phyloP scores from a whole-genome alignment of 257 asterid genomes.

The Przewalskia tangutica region DNA sequence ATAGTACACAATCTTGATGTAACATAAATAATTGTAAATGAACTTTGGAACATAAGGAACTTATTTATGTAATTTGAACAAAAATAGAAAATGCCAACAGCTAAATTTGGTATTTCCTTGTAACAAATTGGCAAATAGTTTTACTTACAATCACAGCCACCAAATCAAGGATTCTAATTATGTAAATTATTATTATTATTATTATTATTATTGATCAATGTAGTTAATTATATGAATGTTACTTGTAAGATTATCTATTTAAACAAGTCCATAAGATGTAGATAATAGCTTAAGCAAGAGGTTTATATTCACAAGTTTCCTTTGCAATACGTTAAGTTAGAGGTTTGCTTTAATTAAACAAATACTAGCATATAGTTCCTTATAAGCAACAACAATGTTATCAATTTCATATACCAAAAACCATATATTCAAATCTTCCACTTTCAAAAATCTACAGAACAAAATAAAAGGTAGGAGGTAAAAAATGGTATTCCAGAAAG shows the following conservation, averaged over 20 bases:
- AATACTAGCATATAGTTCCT: neutral
- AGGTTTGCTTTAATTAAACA: neutral
- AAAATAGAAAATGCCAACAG: neutral
- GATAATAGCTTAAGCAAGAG: neutral
- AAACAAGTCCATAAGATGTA: no score
- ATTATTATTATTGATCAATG: no score
- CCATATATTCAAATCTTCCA: neutral
- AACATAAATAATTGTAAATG: neutral
- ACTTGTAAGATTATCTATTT: neutral
- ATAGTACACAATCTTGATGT: neutral
- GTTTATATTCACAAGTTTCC: neutral
- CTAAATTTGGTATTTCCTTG: neutral
- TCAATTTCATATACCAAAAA: no score
- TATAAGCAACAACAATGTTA: neutral
- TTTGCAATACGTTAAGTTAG: neutral
- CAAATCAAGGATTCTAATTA: neutral
- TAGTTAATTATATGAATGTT: neutral
- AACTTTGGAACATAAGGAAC: neutral
- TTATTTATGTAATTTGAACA: neutral
- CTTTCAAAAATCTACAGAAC: neutral
- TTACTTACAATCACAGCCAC: neutral
- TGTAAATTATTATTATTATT: neutral
- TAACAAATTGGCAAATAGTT: neutral
- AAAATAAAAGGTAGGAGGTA: neutral
- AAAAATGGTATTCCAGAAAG: constrained; percentile 5